A percentile compares a stretch with the other conserved stretches of the same genome.
Conservation (phyloP, 2,329 filamentous ascomycete genomes). For the Cercospora citrullina region DNA sequence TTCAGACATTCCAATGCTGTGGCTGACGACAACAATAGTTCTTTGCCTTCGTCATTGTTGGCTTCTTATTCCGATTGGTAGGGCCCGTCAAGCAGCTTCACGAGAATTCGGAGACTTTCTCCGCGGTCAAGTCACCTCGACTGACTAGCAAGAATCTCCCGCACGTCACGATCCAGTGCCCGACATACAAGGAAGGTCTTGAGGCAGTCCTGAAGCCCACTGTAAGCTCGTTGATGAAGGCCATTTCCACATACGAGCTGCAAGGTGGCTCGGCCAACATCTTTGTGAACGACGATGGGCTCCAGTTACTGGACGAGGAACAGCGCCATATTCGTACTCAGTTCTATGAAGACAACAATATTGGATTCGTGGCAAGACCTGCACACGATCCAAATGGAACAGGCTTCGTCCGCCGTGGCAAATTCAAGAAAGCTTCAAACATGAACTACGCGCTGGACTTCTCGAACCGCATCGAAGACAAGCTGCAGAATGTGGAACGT, state of each 20-base stretch:
- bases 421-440: slow-evolving; percentile 71
- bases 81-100: slow-evolving; percentile 72
- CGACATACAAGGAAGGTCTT: slow-evolving; percentile 84
- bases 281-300: slow-evolving; percentile 73
- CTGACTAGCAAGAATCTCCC: slow-evolving; percentile 60
- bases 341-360: slow-evolving; percentile 53
- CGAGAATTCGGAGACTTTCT: slow-evolving; percentile 77
- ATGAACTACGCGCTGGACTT: slow-evolving; percentile 71
- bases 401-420: slow-evolving; percentile 58
- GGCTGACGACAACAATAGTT: slow-evolving; percentile 48
- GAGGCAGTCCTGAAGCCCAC: slow-evolving; percentile 73
- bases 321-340: slow-evolving; percentile 47
- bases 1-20: neutral
- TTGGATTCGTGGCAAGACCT: slow-evolving; percentile 53
- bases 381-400: slow-evolving; percentile 49
- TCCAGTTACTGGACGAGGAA: slow-evolving; percentile 63
- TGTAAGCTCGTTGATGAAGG: slow-evolving; percentile 73
- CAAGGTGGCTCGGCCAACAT: slow-evolving; percentile 77
- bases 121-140: slow-evolving; percentile 66
- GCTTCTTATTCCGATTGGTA: slow-evolving; percentile 72
- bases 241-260: slow-evolving; percentile 73
- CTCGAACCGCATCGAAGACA: slow-evolving; percentile 62
- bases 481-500: slow-evolving; percentile 47
- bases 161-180: slow-evolving; percentile 75
- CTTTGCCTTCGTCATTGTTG: slow-evolving; percentile 76